phyloP scores from a whole-genome alignment of 306 rosid species.

The Abrus pulchellus region DNA sequence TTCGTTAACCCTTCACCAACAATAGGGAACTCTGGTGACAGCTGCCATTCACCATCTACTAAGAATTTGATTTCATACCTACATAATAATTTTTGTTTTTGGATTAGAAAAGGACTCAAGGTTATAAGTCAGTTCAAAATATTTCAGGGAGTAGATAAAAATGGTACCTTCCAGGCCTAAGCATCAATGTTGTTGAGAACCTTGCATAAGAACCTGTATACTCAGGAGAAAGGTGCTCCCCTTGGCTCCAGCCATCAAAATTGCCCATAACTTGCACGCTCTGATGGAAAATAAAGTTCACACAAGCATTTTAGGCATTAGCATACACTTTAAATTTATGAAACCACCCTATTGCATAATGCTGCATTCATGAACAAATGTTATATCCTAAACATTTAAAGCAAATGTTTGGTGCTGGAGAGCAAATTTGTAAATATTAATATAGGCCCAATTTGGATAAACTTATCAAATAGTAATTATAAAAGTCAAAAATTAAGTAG shows the following conservation, averaged over 20 bases:
- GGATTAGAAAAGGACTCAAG: constrained; percentile 10
- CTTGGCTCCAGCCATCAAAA: constrained; percentile 98
- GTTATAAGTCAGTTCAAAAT: constrained; percentile 23
- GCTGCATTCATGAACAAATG: not conserved
- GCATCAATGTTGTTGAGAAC: constrained; percentile 83
- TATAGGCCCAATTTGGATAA: not conserved
- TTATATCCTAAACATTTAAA: constrained; percentile 31
- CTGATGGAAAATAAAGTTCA: constrained; percentile 52
- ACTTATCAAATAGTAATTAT: too few relatives aligned
- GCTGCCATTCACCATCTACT: constrained; percentile 92
- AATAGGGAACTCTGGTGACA: constrained; percentile 79
- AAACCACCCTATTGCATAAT: constrained; percentile 19
- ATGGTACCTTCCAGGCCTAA: constrained; percentile 86
- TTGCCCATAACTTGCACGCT: constrained; percentile 95
- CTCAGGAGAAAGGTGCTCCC: constrained; percentile 89
- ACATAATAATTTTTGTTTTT: constrained; percentile 30
- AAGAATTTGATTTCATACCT: constrained; percentile 97
- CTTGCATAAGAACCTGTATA: constrained; percentile 76
- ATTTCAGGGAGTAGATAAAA: constrained; percentile 16
- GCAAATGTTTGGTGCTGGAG: constrained; percentile 13
- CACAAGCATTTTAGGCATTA: constrained; percentile 28
- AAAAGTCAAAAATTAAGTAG: too few relatives aligned
- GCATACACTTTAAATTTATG: not conserved
- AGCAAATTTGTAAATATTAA: not conserved
- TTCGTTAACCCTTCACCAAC: constrained; percentile 79